Evolutionary conservation across 139 green algal genomes (phyloP).

Genomic region (Klebsormidium nitens): DNA sequence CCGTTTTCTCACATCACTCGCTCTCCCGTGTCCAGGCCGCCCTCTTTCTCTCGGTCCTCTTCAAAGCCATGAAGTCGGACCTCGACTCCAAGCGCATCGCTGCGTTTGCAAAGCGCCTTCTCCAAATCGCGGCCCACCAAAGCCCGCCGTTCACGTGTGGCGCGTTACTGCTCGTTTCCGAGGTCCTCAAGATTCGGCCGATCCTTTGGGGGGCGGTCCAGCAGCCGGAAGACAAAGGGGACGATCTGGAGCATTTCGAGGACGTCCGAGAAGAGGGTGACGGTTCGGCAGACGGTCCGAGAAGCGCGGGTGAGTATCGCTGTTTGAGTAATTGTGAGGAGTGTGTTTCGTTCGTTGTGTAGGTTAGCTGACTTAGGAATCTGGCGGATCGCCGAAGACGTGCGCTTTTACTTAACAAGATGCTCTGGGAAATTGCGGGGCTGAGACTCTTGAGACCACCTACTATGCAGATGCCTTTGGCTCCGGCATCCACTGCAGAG

Average conservation of each 20-base stretch:
- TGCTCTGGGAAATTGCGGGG: too few species aligned
- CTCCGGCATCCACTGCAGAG: too few species aligned
- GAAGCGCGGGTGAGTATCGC: too few species aligned
- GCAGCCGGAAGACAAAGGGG: slow-evolving; percentile 68
- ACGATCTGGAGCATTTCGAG: slow-evolving; percentile 59
- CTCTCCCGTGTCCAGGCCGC: slow-evolving; percentile 56
- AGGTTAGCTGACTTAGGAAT: too few species aligned
- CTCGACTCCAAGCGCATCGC: slow-evolving; percentile 57
- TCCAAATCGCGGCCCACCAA: slow-evolving; percentile 71
- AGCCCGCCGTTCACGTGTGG: slow-evolving; percentile 74
- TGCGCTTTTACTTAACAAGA: too few species aligned
- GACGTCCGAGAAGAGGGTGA: slow-evolving; percentile 19
- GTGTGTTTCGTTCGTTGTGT: too few species aligned
- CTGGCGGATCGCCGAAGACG: too few species aligned
- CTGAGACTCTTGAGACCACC: too few species aligned
- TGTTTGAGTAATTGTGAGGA: too few species aligned
- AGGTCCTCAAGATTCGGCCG: slow-evolving; percentile 56
- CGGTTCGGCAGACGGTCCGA: slow-evolving; percentile 4
- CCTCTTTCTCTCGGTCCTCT: slow-evolving; percentile 82
- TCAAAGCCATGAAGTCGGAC: slow-evolving; percentile 77
- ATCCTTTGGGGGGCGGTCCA: slow-evolving; percentile 68
- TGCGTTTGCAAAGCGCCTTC: slow-evolving; percentile 85
- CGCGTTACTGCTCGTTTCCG: slow-evolving; percentile 74
- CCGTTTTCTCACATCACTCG: too few species aligned
- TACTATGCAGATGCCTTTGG: too few species aligned